Evolutionary conservation across 2,329 filamentous ascomycete genomes (phyloP).

Genomic region (Aspergillus neotritici): DNA sequence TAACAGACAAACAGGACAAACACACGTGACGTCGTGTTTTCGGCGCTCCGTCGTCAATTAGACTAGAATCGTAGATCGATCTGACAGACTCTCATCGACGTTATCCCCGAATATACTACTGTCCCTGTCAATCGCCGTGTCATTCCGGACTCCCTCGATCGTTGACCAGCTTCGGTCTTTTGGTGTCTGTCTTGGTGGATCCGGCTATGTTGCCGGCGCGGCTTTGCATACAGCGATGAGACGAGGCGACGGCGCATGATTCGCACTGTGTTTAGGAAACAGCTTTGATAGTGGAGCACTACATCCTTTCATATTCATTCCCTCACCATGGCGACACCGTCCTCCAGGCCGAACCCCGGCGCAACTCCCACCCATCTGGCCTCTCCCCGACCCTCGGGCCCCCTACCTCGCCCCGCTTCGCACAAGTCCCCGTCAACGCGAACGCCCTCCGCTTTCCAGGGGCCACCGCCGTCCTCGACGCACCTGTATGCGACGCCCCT

Average conservation of each 20-base stretch:
- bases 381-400: constrained; percentile 39
- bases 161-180: no score
- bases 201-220: no score
- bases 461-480: constrained; percentile 27
- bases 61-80: no score
- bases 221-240: no score
- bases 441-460: constrained; percentile 38
- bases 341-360: constrained; percentile 38
- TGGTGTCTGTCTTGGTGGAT: no score
- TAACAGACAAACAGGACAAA: constrained; percentile 25
- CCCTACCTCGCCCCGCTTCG: constrained; percentile 36
- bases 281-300: background rate
- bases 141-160: no score
- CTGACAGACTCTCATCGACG: no score
- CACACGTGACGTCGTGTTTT: constrained; percentile 25
- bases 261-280: no score
- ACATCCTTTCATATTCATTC: no score
- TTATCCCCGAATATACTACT: no score
- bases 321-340: constrained; percentile 40
- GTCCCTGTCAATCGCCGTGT: no score
- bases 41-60: background rate
- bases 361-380: constrained; percentile 41
- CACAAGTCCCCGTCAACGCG: constrained; percentile 43
- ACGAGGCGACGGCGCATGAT: no score
- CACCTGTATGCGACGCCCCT: constrained; percentile 43